Percentiles rank a stretch among this genome's conserved stretches.
Conservation (phyloP, 1,284 basidiomycete genomes). For the Mycena sp. region DNA sequence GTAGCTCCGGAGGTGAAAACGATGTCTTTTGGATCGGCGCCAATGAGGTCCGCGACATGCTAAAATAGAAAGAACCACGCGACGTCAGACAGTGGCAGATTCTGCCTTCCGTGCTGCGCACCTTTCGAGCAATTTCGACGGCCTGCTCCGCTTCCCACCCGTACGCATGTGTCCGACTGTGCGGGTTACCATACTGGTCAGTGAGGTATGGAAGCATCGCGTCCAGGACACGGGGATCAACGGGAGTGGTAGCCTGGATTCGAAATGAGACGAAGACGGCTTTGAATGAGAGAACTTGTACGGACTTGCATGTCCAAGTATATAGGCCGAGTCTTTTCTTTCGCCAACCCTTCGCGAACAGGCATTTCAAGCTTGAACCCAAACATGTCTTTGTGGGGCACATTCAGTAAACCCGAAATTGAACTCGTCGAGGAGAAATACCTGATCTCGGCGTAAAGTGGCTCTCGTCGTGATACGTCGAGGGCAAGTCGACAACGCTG, state of each 20-base stretch:
- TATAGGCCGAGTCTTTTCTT: slow-evolving; percentile 83
- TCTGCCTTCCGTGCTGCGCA: slow-evolving; percentile 38
- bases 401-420: not conserved
- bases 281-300: slow-evolving; percentile 12
- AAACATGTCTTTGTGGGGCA: slow-evolving; percentile 77
- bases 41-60: slow-evolving; percentile 92
- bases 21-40: slow-evolving; percentile 95
- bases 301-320: slow-evolving; percentile 95
- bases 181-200: slow-evolving; percentile 98
- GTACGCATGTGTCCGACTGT: slow-evolving; percentile 97
- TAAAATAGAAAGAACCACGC: slow-evolving; percentile 45
- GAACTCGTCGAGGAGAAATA: slow-evolving; percentile 40
- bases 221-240: slow-evolving; percentile 97
- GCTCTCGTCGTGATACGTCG: slow-evolving; percentile 74
- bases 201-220: slow-evolving; percentile 97
- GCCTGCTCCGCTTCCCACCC: slow-evolving; percentile 99
- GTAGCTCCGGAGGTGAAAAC: slow-evolving; percentile 99
- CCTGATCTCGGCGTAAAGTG: slow-evolving; percentile 80
- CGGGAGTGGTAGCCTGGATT: slow-evolving; percentile 91
- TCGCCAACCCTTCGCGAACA: slow-evolving; percentile 67
- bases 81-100: not conserved
- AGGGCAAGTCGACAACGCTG: slow-evolving; percentile 80
- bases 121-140: slow-evolving; percentile 92
- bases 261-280: slow-evolving; percentile 19
- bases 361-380: slow-evolving; percentile 87